Conservation (phyloP, 257 asterid genomes). For the Plantago elongata region DNA sequence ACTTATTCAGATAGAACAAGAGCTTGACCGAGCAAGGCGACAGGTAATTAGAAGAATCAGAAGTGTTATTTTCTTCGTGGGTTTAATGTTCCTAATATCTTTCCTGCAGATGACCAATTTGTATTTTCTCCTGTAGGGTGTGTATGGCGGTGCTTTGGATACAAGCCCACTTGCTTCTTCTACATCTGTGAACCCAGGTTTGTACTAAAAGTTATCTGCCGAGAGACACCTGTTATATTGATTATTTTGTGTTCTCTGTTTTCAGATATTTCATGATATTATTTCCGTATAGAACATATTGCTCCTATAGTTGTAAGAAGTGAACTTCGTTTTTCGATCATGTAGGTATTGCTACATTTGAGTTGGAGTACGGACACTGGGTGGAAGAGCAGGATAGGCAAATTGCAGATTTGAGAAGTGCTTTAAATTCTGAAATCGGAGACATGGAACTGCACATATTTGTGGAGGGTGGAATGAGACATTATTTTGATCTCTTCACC, state of each 20-base stretch:
- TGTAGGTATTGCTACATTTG: constrained; percentile 64
- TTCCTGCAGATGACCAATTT: neutral
- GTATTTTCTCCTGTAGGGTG: constrained; percentile 43
- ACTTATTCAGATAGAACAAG: constrained; percentile 86
- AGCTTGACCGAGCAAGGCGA: constrained; percentile 62
- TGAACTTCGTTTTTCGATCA: constrained; percentile 9
- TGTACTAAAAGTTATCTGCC: constrained; percentile 17
- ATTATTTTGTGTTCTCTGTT: neutral
- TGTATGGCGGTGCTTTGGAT: constrained; percentile 53
- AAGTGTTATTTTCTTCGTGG: neutral
- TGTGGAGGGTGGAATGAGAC: constrained; percentile 57
- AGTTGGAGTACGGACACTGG: constrained; percentile 75
- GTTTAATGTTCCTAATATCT: constrained; percentile 3
- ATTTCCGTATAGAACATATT: neutral
- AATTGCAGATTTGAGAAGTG: constrained; percentile 47
- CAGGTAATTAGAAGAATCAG: constrained; percentile 41
- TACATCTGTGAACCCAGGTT: constrained; percentile 64
- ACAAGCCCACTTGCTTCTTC: constrained; percentile 53
- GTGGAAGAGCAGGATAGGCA: constrained; percentile 68
- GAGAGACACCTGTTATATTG: neutral
- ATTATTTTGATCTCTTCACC: constrained; percentile 64
- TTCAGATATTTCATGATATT: neutral
- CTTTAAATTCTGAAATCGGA: constrained; percentile 50
- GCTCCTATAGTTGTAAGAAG: neutral
- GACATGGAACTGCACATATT: constrained; percentile 47